Base-by-base conservation (phyloP, 1,139 yeast genomes). In the Meyerozyma carpophila region DNA sequence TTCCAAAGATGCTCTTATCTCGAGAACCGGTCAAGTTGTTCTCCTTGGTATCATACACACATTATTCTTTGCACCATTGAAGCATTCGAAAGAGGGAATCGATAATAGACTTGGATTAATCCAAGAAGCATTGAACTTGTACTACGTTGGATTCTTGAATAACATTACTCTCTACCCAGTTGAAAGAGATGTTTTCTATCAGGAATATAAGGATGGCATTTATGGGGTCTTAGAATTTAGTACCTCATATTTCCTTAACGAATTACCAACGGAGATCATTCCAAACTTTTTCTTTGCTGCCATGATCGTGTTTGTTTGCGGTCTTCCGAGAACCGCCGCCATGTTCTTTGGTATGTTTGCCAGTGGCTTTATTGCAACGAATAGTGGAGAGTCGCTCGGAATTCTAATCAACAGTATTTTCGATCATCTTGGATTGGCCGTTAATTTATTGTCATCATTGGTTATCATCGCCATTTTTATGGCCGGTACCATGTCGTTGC, bases 401-500 rank as follows among this genome's bases (percentile, higher is more conserved):
- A 84, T 88, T 7, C 70, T 84, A 40, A 82, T 88, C 49, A 86
- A 86, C 56, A 80, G 91, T n/a, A 53, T 84, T 0, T 82, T 88
- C 54, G 70, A 73, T 44, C 91, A 88, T 57, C 77, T 87, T 43
- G 96, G 95, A 0, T 75, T 88, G 52, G 95, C 94, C 0, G 79
- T 86, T 21, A 87, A 85, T 55, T 63, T 87, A 5, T 75, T 88
- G 40, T 75, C 90, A 0, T 75, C 80, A 8, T 57, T 84, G 28
- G 63, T 85, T 41, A 76, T 86, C 3, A 66, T 87, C 45, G 93
- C 91, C 7, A 77, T 84, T 14, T 79, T 84, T 53, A 85, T 88
- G 94, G 88, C 89, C 4, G 96, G 96, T n/a, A 70, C 91, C 5
- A 75, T 89, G 82, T 84, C 96, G 0, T 64, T 86, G 50, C 72